Evolutionary conservation across 768 basidiomycete species (phyloP), one percentile per base, ranked within the genome.

Genomic region (Panellus pusillus): DNA sequence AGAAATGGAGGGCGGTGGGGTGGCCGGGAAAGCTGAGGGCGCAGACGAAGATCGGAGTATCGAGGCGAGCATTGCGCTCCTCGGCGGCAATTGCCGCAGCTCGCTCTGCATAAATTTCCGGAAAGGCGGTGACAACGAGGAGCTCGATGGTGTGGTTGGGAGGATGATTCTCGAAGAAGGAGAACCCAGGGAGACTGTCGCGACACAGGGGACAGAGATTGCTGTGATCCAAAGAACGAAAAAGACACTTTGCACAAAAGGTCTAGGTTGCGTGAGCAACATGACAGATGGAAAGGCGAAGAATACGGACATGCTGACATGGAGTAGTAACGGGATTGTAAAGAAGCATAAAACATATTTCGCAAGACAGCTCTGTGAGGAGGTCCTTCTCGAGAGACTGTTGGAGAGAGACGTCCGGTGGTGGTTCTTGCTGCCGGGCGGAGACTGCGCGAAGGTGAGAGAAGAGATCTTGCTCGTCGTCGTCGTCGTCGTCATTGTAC

Each of bases 31-130:
- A 98, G 42, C 87, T 84, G 45, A 97, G 83, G 39, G 89, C 89
- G 66, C 87, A 90, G 59, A 94, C 83, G 63, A 98, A 95, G 56
- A 98, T 88, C 51, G 96, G 93, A 15, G 91, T 94, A 65, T 92
- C 84, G 52, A 96, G 80, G 42, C 87, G 79, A 13, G 83, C 78
- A 62, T 91, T 83, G 50, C 83, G 86, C 68, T 91, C 89, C 61
- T 93, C 92, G 48, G 82, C 78, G 54, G 85, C 80, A 50, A 91
- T 78, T n/a, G 78, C 70, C 7, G 77, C 74, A 13, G 76, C 78
- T 27, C 94, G 75, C 52, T 75, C 83, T n/a, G 79, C 70, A 67
- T 91, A 90, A 65, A 58, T 74, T 65, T 57, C 55, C 4, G 90
- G 84, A 68, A 91, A 93, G 1, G 84, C 83, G 52, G 79, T 78